Base-by-base conservation (phyloP, 108 stramenopile species). In the Fistulifera pelliculosa region DNA sequence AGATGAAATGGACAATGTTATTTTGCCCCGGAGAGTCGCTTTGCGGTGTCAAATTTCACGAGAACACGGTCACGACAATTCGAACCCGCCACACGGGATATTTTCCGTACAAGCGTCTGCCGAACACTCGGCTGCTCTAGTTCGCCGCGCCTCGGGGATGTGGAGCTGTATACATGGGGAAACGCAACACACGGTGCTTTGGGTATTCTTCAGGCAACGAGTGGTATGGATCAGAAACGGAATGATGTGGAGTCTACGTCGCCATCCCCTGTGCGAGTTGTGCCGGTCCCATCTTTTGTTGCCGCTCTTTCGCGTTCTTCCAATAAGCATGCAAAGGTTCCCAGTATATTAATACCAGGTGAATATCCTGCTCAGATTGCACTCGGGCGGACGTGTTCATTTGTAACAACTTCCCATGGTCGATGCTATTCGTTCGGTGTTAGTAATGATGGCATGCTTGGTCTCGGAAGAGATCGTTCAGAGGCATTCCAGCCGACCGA, bases 131-230 rank as follows among this genome's bases (percentile, higher is more conserved):
- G 71, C 85, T 25, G 89, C 89, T 8, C 66, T 90, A 52, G 79
- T 90, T 0, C 73, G 82, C 54, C 39, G 79, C 45, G 72, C 79
- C 0, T 80, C 74, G 89, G 85, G 14, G 68, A 69, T 23, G 65
- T 87, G 27, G 89, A 90, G 50, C 51, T 84, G 10, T 90, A 78
- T 55, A 78, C 77, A 42, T 90, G 89, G 89, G 89, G 89, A 16
- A 84, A 72, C 62, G 75, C 78, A 44, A 68, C 70, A 18, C 47
- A 76, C 19, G 80, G 80, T 12, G 76, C 79, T 24, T 55, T 85
- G 4, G 83, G 80, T 19, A 35, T 74, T 11, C 60, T 61, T 1
- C 25, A 60, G 49, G 16, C 38, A 49, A 16, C 27, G 18, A n/a
- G n/a, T n/a, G n/a, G n/a, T n/a, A 38, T 60, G 38, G 41, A n/a